Base-by-base conservation (phyloP, 2,329 filamentous ascomycete species). In the Stylonectria norvegica region DNA sequence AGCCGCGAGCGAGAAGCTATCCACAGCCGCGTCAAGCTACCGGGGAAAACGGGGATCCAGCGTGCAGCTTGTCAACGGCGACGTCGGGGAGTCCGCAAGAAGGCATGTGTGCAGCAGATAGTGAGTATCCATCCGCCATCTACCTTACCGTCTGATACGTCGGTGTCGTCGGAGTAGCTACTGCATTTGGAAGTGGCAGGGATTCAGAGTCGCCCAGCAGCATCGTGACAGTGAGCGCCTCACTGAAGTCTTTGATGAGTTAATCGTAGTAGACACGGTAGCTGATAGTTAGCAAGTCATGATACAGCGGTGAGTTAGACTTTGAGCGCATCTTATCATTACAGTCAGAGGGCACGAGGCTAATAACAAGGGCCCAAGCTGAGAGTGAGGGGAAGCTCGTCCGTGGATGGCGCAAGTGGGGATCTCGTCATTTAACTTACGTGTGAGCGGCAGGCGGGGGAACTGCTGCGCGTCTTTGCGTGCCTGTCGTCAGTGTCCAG, bases 361-460 rank as follows among this genome's bases (percentile, higher is more conserved):
- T n/a, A n/a, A n/a, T 32, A 25, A 25, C 22, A 25, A 7, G 12
- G 22, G 12, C 7, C 7, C 22, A 25, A 25, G 27, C 8, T 30
- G 27, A 30, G 8, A 8, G 27, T 15, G 14, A 30, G 14, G 14
- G 27, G 8, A 8, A 30, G 8, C 6, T 6, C 8, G 15, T 8
- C 6, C 27, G 22, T 7, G 22, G 22, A 7, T 12, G 6, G 27
- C 14, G 6, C 8, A 30, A 30, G 27, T 10, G 27, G 14, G 14
- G 8, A 14, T 45, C 29, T 43, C 53, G 53, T 57, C 53, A 56
- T 55, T 29, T 41, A 38, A 50, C 53, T 45, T 52, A 20, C 29
- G 19, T 11, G 6, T 14, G 7, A 6, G 35, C 19, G 17, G 27
- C 44, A 53, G 37, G 42, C 45, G 49, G 51, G 48, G 49, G 44